Conservation (phyloP, 768 basidiomycete genomes). For the Podaxis sp. region DNA sequence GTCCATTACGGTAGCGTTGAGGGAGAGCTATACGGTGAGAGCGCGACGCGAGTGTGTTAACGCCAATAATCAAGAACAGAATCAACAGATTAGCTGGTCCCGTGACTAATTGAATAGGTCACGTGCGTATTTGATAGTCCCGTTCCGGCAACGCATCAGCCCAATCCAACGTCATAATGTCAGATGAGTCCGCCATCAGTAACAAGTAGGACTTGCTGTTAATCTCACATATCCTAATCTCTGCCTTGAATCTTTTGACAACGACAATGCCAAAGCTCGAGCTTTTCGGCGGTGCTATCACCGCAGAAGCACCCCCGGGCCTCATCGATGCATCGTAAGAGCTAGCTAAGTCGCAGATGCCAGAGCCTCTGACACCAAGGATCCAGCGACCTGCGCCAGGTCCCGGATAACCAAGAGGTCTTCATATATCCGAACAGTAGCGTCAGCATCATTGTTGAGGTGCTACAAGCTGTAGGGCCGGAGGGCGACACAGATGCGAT, state of each 20-base stretch:
- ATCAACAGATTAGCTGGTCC: slow-evolving; percentile 1
- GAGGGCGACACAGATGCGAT: slow-evolving; percentile 58
- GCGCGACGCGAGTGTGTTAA: not conserved
- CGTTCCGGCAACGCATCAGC: not conserved
- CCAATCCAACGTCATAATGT: not conserved
- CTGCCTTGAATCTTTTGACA: not conserved
- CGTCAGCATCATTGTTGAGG: slow-evolving; percentile 80
- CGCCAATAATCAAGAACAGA: not conserved
- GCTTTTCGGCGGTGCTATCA: slow-evolving; percentile 90
- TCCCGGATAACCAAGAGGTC: slow-evolving; percentile 96
- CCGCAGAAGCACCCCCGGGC: slow-evolving; percentile 46
- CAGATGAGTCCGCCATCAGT: no score
- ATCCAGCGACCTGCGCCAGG: slow-evolving; percentile 61
- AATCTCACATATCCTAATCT: not conserved
- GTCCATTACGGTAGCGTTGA: slow-evolving; percentile 36
- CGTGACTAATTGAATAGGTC: slow-evolving; percentile 6
- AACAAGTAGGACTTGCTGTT: not conserved
- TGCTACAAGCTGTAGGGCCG: slow-evolving; percentile 71
- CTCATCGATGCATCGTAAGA: slow-evolving; percentile 88
- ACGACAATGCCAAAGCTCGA: slow-evolving; percentile 22
- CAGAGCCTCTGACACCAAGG: slow-evolving; percentile 6
- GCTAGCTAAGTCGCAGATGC: not conserved
- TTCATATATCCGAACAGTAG: slow-evolving; percentile 70
- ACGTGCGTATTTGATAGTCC: not conserved
- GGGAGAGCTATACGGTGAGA: not conserved